Evolutionary conservation across 768 basidiomycete genomes (phyloP), one percentile per base, ranked within the genome.

Genomic region (Boletus vermiculosoides): DNA sequence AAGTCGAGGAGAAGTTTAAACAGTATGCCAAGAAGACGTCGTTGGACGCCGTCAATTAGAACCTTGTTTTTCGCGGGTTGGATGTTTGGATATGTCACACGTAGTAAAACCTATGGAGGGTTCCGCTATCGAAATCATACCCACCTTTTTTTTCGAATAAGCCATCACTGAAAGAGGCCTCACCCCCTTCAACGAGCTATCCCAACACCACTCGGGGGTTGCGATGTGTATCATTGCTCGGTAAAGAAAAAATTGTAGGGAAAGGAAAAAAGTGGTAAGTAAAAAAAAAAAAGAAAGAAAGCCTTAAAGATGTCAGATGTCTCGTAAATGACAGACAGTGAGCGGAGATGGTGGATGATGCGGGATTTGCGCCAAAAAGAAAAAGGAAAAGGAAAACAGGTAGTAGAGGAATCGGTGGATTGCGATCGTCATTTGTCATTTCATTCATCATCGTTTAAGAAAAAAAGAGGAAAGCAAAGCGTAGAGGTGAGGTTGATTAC

Each of bases 1-100:
- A 98, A 70, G 86, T 94, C 45, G 96, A 98, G 71, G 92, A 96
- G 72, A 80, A 83, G 44, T 90, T 93, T 65, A 69, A 67, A 40
- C 39, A 37, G 53, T 61, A 62, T 5, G 59, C 55, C 2, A 37
- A 52, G 13, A 1, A 8, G 40, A 45, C 56, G 16, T 60, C 63
- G 33, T 45, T 52, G 18, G 45, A 3, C 11, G 30, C 4, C 20
- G 12, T 41, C 31, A 56, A 61, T 34, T 61, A 57, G 20, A 23
- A 23, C 8, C 10, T n/a, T 39, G 20, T 10, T 25, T 25, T 25
- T 25, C 25, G 20, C n/a, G 8, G 10, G 11, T 11, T 31, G 11
- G 31, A 31, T 31, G 11, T 11, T 48, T 22, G 47, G 23, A 37
- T 28, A 50, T n/a, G 13, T 4, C 23, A 37, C 49, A 9, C 36